Evolutionary conservation across 352 stramenopile genomes (phyloP), one percentile per base, ranked within the genome.

Genomic region (Phytophthora pisi): DNA sequence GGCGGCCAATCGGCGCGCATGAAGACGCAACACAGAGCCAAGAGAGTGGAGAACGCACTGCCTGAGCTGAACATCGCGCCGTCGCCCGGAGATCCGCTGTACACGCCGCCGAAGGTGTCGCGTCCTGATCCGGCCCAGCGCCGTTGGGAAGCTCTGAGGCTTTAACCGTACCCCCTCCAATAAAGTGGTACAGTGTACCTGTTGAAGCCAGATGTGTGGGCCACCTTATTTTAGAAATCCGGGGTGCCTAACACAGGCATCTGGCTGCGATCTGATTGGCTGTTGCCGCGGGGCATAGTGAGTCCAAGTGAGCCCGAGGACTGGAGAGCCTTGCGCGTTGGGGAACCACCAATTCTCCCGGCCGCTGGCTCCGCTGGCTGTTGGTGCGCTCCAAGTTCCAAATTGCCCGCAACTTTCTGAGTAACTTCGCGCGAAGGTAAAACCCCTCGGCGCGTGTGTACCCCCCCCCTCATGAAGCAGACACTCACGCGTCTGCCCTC

Each of bases 361-460:
- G 51, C 52, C 55, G 60, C 70, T 50, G 26, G 23, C 61, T 50
- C 55, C 52, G 47, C 57, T 61, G 57, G 63, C 65, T 68, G 59
- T 87, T 87, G 36, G 61, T 72, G 65, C 52, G 63, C 60, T 77
- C 77, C 80, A 91, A 92, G 86, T 94, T 94, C 86, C 86, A 91
- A 94, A 92, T 94, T 94, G 81, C 82, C 86, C 86, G 71, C 83
- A 90, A 90, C 82, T 92, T 93, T 92, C 82, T 88, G 81, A 90
- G 75, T 87, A 83, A 82, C 74, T 86, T 86, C 69, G 53, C 70
- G 67, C 72, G 75, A 90, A 91, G 84, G 84, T 94, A 88, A 78
- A 71, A 68, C 3, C 52, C 8, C 15, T 26, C 24, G 15, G 15
- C 50, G 23, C 23, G 38, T 49, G 23, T 47, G 31, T 45, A 2